Evolutionary conservation across 768 basidiomycete species (phyloP).

Genomic region (Psilocybe azurescens): DNA sequence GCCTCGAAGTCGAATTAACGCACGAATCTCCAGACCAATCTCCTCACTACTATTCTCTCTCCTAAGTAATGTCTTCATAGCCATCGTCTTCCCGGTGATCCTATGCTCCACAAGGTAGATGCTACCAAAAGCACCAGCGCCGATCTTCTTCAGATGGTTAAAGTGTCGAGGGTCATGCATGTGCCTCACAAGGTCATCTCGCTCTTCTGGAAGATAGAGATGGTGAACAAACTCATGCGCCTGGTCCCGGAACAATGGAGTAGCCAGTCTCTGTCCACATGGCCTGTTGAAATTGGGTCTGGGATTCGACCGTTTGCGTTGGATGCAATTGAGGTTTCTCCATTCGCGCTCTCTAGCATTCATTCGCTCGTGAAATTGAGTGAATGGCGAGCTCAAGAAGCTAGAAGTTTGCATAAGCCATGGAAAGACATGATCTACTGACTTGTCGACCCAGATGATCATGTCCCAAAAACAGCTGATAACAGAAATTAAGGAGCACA

Average conservation of each 20-base stretch:
- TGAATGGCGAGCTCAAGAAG: neutral
- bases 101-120: slow-evolving; percentile 20
- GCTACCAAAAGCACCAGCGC: slow-evolving; percentile 20
- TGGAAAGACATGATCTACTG: neutral
- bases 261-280: slow-evolving; percentile 3
- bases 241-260: slow-evolving; percentile 6
- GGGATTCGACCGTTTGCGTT: neutral
- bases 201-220: slow-evolving; percentile 21
- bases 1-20: slow-evolving; percentile 19
- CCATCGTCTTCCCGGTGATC: slow-evolving; percentile 24
- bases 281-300: neutral
- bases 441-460: neutral
- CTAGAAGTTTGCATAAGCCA: neutral
- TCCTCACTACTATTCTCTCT: slow-evolving; percentile 11
- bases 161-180: slow-evolving; percentile 21
- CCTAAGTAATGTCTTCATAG: slow-evolving; percentile 17
- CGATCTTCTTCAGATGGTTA: slow-evolving; percentile 17
- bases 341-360: slow-evolving; percentile 4
- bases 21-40: slow-evolving; percentile 20
- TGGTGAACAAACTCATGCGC: neutral
- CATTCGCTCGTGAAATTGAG: neutral
- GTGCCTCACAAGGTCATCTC: neutral
- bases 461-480: neutral
- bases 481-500: neutral
- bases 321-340: neutral